Percentiles rank a stretch among this genome's conserved stretches.
These are phyloP conservation scores for Phytophthora macrochlamydospora DNA, from an alignment of 352 stramenopile species.

Conservation along the genomic window DNA sequence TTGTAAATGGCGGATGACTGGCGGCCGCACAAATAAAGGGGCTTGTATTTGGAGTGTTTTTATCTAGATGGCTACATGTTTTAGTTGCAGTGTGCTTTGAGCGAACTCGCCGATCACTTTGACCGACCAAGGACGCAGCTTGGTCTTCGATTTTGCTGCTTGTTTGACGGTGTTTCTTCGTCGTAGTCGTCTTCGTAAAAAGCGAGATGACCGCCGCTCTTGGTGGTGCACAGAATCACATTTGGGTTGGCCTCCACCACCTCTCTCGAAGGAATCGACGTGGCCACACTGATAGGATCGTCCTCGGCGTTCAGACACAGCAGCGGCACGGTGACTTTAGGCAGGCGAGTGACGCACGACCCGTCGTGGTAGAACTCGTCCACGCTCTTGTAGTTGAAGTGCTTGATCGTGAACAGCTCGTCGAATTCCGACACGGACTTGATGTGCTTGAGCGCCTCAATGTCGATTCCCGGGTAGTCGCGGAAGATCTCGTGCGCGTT, in stretches of 20 bases:
- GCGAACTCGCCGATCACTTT: conserved; percentile 48
- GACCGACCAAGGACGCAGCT: conserved; percentile 40
- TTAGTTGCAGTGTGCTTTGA: conserved; percentile 28
- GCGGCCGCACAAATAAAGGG: conserved; percentile 22
- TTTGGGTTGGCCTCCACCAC: conserved; percentile 49
- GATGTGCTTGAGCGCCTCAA: conserved; percentile 41
- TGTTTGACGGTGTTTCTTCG: neutral
- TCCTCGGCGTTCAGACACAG: conserved; percentile 59
- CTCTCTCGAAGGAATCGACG: conserved; percentile 23
- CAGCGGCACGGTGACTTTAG: conserved; percentile 46
- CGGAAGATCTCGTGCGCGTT: conserved; percentile 70
- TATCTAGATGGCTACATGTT: neutral
- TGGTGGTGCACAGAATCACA: conserved; percentile 51
- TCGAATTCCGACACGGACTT: conserved; percentile 65
- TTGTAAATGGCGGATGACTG: conserved; percentile 11
- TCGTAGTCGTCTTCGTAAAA: conserved; percentile 45
- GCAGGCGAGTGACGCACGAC: conserved; percentile 39
- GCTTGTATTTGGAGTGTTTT: conserved; percentile 13
- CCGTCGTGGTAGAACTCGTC: conserved; percentile 53
- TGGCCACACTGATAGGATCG: conserved; percentile 54
- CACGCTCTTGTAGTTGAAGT: conserved; percentile 55
- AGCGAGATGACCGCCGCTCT: conserved; percentile 50
- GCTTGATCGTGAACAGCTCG: conserved; percentile 60
- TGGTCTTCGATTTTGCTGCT: conserved; percentile 11
- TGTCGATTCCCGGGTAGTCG: conserved; percentile 46